Evolutionary conservation across 371 early-diverging fungal species (phyloP).

Genomic region (Syncephalastrum monosporum): DNA sequence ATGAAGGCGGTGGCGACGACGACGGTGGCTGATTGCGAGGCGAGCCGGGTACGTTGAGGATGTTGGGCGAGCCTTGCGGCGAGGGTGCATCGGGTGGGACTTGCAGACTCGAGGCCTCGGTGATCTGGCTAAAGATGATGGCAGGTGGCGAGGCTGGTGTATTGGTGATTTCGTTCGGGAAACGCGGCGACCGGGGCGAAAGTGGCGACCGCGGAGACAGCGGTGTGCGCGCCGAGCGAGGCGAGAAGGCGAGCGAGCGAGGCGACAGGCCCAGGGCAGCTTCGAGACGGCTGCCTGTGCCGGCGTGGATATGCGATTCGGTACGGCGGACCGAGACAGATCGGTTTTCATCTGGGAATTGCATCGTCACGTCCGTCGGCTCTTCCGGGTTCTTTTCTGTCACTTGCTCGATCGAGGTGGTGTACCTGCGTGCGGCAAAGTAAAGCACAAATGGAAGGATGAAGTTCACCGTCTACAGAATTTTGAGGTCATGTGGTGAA

Average conservation of each 20-base stretch:
- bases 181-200: conserved; percentile 4
- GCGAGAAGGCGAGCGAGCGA: not conserved
- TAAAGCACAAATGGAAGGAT: conserved; percentile 75
- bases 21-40: not conserved
- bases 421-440: conserved; percentile 54
- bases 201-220: conserved; percentile 3
- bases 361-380: conserved; percentile 30
- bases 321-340: conserved; percentile 33
- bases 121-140: conserved; percentile 5
- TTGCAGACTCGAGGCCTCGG: conserved; percentile 19
- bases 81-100: conserved; percentile 9
- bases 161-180: no score
- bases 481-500: not conserved
- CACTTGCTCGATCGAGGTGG: conserved; percentile 28
- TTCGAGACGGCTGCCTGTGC: no score
- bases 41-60: conserved; percentile 11
- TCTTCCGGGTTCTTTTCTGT: conserved; percentile 8
- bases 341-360: conserved; percentile 37
- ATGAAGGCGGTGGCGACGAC: conserved; percentile 1
- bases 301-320: not conserved
- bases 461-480: conserved; percentile 70
- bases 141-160: conserved; percentile 3
- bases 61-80: conserved; percentile 10
- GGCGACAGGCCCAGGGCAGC: no score
- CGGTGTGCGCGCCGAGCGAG: conserved; percentile 1